Evolutionary conservation across 192 early-diverging fungal species (phyloP).

Genomic region (Coemansia sp.): DNA sequence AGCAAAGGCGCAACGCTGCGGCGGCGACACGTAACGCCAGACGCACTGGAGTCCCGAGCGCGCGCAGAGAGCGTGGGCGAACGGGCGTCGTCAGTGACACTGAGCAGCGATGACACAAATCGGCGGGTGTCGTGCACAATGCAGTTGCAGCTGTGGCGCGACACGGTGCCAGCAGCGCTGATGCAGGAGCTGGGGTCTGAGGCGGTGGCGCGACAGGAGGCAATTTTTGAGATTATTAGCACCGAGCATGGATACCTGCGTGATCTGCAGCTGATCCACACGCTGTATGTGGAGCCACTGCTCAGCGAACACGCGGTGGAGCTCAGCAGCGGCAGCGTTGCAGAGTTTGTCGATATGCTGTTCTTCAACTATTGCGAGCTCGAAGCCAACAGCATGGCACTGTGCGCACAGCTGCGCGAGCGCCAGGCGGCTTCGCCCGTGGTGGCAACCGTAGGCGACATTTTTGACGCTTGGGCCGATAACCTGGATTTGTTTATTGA

Average conservation of each 20-base stretch:
- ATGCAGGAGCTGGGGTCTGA: conserved; percentile 28
- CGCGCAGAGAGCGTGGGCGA: background rate
- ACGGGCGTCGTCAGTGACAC: conserved; percentile 4
- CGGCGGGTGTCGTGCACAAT: conserved; percentile 19
- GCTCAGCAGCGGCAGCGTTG: conserved; percentile 40
- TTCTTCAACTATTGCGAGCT: conserved; percentile 75
- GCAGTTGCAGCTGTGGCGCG: conserved; percentile 50
- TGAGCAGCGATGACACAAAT: conserved; percentile 7
- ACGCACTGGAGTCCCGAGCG: background rate
- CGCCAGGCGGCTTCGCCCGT: conserved; percentile 60
- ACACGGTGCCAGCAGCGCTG: conserved; percentile 37
- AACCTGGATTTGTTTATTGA: conserved; percentile 73
- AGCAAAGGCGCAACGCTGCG: conserved; percentile 5
- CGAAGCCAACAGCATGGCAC: conserved; percentile 55
- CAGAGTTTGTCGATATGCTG: conserved; percentile 66
- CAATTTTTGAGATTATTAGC: conserved; percentile 85
- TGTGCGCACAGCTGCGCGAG: conserved; percentile 55
- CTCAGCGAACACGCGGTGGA: conserved; percentile 15
- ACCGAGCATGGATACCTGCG: conserved; percentile 86
- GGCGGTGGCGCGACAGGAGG: conserved; percentile 65
- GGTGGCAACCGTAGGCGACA: conserved; percentile 77
- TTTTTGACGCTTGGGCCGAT: conserved; percentile 68
- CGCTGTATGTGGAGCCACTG: conserved; percentile 66
- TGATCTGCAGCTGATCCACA: conserved; percentile 78
- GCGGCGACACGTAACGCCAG: conserved; percentile 7